These are phyloP conservation scores for Lathyrus tuberosus DNA, from an alignment of 306 rosid species.

Conservation along the genomic window DNA sequence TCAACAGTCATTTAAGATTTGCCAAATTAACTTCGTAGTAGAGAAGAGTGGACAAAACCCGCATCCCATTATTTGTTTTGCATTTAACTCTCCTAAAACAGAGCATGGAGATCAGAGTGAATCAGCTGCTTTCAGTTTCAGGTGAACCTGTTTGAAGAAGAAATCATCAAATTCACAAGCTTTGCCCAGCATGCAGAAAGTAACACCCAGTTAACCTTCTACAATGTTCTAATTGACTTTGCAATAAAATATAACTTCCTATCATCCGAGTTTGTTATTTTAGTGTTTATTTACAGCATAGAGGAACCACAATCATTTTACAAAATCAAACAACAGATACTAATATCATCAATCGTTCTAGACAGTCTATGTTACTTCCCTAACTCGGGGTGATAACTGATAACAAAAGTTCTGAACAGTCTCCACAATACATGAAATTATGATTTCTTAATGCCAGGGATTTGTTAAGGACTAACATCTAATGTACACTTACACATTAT, in stretches of 20 bases:
- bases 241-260: constrained; percentile 20
- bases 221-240: constrained; percentile 13
- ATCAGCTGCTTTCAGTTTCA: constrained; percentile 34
- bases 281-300: background rate
- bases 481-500: constrained; percentile 1
- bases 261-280: background rate
- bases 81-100: constrained; percentile 32
- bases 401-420: constrained; percentile 14
- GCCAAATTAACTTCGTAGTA: background rate
- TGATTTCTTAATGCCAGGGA: constrained; percentile 13
- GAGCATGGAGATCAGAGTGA: constrained; percentile 1
- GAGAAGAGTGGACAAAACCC: constrained; percentile 24
- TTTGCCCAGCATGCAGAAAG: constrained; percentile 20
- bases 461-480: background rate
- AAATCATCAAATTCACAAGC: constrained; percentile 34
- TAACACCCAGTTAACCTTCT: constrained; percentile 4
- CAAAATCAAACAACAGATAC: background rate
- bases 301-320: background rate
- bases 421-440: background rate
- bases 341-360: constrained; percentile 9
- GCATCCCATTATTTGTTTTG: constrained; percentile 12
- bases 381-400: background rate
- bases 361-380: background rate
- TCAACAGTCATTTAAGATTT: constrained; percentile 18
- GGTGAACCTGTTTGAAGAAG: constrained; percentile 34